Percentiles rank a stretch among this genome's conserved stretches.
These are phyloP conservation scores for Bauhinia variegata DNA, from an alignment of 306 rosid genomes.

Conservation along the genomic window DNA sequence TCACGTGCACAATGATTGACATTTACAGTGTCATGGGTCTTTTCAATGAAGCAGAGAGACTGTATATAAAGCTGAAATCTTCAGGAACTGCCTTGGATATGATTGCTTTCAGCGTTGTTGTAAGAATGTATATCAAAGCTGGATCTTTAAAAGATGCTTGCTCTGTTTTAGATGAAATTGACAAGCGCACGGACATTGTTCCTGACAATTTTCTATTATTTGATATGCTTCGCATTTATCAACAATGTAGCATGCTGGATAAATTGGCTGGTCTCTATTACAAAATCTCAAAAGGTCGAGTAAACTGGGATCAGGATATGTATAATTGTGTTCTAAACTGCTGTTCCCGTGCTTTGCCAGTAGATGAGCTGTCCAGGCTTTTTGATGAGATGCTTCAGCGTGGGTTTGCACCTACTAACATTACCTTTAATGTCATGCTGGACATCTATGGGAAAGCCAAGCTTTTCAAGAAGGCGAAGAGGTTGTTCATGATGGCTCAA, in stretches of 20 bases:
- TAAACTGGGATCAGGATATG: constrained; percentile 77
- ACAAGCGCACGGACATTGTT: constrained; percentile 57
- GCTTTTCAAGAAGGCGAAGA: constrained; percentile 74
- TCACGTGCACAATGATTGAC: constrained; percentile 84
- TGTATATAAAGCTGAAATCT: constrained; percentile 67
- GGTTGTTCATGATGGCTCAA: constrained; percentile 73
- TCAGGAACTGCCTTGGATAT: constrained; percentile 63
- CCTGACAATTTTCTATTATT: constrained; percentile 70
- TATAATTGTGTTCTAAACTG: constrained; percentile 82
- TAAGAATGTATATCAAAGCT: constrained; percentile 82
- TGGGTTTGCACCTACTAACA: constrained; percentile 68
- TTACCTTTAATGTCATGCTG: constrained; percentile 80
- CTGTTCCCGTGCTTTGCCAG: constrained; percentile 79
- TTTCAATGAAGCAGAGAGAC: constrained; percentile 64
- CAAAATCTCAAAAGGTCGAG: constrained; percentile 62
- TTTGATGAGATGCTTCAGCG: constrained; percentile 78
- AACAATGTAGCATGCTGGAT: constrained; percentile 62
- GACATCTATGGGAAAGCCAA: constrained; percentile 79
- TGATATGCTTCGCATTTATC: constrained; percentile 84
- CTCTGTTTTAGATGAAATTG: constrained; percentile 67
- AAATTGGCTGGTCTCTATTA: constrained; percentile 65
- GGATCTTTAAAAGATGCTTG: constrained; percentile 81
- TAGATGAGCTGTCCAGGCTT: constrained; percentile 83
- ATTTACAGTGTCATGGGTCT: constrained; percentile 64
- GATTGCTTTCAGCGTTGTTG: constrained; percentile 75